Conservation (phyloP, 306 rosid genomes). For the Dryas drummondii region DNA sequence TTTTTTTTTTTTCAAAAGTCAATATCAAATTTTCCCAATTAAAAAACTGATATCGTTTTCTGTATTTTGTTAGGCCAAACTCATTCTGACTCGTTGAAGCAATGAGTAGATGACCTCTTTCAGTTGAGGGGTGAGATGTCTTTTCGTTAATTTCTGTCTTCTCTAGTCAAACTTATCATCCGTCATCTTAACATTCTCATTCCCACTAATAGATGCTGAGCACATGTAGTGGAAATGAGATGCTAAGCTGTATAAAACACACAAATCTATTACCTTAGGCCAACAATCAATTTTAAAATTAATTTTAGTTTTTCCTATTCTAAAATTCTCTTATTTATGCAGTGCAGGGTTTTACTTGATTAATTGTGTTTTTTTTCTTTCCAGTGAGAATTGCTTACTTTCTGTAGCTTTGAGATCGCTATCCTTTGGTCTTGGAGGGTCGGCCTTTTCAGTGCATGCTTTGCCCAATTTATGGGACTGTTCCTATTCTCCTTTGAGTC, state of each 20-base stretch:
- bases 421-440: not conserved
- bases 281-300: no score
- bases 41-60: conserved; percentile 22
- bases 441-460: not conserved
- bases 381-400: not conserved
- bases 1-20: not conserved
- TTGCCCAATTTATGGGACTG: not conserved
- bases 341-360: not conserved
- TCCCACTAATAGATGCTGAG: not conserved
- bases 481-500: not conserved
- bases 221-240: not conserved
- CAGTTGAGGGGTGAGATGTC: conserved; percentile 36
- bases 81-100: conserved; percentile 47
- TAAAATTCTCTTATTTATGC: not conserved
- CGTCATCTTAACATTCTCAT: not conserved
- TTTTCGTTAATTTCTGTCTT: not conserved
- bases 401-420: not conserved
- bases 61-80: conserved; percentile 51
- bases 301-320: no score
- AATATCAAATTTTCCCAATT: conserved; percentile 6
- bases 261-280: no score
- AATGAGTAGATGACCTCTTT: conserved; percentile 36
- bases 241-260: no score
- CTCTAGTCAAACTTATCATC: not conserved
- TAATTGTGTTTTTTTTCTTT: not conserved